Base-by-base conservation (phyloP, 1,284 basidiomycete species). In the Leccinum griseonigrum region DNA sequence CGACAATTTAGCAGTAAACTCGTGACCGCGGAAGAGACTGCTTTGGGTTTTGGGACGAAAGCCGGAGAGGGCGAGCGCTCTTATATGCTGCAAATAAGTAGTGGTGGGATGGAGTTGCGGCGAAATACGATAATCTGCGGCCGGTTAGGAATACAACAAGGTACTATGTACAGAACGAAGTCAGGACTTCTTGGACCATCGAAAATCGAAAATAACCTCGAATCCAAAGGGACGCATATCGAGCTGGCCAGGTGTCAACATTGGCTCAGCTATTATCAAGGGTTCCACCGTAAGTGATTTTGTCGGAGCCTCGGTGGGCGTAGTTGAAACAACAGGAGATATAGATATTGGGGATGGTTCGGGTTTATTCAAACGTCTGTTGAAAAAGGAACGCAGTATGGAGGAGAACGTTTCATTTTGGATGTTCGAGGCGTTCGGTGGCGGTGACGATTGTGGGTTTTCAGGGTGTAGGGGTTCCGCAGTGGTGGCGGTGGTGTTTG, bases 201-300 rank as follows among this genome's bases (percentile, higher is more conserved):
- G 79, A 70, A 91, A 85, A 70, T 92, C 91, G 55, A 92, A 60
- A 28, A 91, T 77, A 62, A 92, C 76, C 46, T 84, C 85, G 51
- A 92, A 77, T 9, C 91, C 91, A 72, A 87, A 85, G n/a, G 82
- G 80, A 34, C 84, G 82, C 64, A 92, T 73, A 69, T 92, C 88
- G 67, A 90, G 86, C 70, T 88, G 84, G 64, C 76, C 78, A 16
- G 83, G 83, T 5, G 82, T 64, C 60, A 78, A 66, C 11, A 55
- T 34, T 43, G 59, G 54, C 18, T 62, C 61, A 32, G 57, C 29
- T 32, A 61, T 59, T 51, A 60, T 52, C 10, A 53, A 52, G 29
- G 60, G 52, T 34, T 60, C 50, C 34, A 57, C 14, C 48, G 29
- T 9, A 28, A 64, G 16, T 2, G 54, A 40, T 46, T 60, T 32